Base-by-base conservation (phyloP, 148 eudicot species). In the Chenopodium formosanum region DNA sequence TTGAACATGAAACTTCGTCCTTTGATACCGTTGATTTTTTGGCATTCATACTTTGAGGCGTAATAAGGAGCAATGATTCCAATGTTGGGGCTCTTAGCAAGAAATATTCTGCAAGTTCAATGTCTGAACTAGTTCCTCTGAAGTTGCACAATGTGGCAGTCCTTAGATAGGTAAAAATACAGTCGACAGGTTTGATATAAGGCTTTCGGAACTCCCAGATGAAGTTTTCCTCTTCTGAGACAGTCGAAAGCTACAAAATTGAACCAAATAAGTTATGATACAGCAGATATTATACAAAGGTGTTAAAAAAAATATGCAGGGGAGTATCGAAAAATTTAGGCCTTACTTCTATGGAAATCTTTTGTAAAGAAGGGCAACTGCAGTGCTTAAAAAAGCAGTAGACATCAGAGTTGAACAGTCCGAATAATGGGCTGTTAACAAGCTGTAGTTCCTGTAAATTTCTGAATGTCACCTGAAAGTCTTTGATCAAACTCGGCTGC, bases 401-500 rank as follows among this genome's bases (percentile, higher is more conserved):
- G 56, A 86, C 86, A 78, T 86, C 88, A 14, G 82, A 78, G 83
- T 83, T 81, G 56, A 86, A 86, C 70, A 86, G 82, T 34, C 88
- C 88, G 79, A 86, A 86, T 37, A 83, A 32, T 46, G 88, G 86
- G 68, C 88, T 81, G 64, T 86, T 86, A 7, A 86, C 80, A 62
- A 86, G 83, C 82, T 81, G 71, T 66, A 86, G 8, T 29, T 81
- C 84, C 44, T 68, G 44, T 74, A 86, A 73, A 74, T 83, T 86
- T 56, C 73, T 78, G 73, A 86, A 86, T 8, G 70, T 81, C 79
- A 86, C 82, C 62, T 63, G 60, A 20, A 86, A 73, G 23, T 83
- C 85, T 76, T 83, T 86, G 50, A 83, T 81, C 84, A 86, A 83
- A 83, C 84, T 83, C 31, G 88, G 88, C 86, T 86, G 79, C 82